Conservation (phyloP, 2,329 filamentous ascomycete species). For the Sclerotinia subarctica region DNA sequence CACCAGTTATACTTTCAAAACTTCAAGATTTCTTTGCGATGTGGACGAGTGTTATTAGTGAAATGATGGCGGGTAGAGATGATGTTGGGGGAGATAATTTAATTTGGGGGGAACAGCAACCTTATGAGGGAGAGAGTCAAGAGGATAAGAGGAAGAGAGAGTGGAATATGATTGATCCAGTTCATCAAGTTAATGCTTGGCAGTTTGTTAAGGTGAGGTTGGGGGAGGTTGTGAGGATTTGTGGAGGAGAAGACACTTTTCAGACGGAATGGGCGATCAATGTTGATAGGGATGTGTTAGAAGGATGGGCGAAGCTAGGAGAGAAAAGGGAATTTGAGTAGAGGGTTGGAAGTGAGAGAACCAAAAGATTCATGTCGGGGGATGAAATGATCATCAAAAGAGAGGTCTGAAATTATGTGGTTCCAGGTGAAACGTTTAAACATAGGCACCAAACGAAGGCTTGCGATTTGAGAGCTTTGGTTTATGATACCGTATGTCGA, state of each 20-base stretch:
- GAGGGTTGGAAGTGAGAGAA: neutral
- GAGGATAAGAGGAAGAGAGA: conserved; percentile 53
- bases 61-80: conserved; percentile 60
- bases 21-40: conserved; percentile 72
- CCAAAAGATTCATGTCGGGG: neutral
- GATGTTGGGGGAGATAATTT: conserved; percentile 49
- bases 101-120: conserved; percentile 46
- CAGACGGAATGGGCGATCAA: conserved; percentile 67
- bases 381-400: neutral
- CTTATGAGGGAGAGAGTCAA: conserved; percentile 54
- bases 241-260: conserved; percentile 65
- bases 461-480: too few relatives aligned
- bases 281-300: conserved; percentile 69
- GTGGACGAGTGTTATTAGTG: conserved; percentile 68
- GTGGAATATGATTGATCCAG: conserved; percentile 57
- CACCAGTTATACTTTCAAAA: conserved; percentile 52
- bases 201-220: conserved; percentile 63
- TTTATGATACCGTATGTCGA: too few relatives aligned
- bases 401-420: neutral
- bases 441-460: too few relatives aligned
- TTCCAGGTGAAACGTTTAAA: neutral
- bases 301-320: conserved; percentile 53
- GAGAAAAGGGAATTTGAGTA: conserved; percentile 17
- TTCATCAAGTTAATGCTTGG: conserved; percentile 63
- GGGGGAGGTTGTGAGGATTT: conserved; percentile 53